Evolutionary conservation across 2,329 filamentous ascomycete species (phyloP), one percentile per base, ranked within the genome.

Genomic region (Claviceps sp.): DNA sequence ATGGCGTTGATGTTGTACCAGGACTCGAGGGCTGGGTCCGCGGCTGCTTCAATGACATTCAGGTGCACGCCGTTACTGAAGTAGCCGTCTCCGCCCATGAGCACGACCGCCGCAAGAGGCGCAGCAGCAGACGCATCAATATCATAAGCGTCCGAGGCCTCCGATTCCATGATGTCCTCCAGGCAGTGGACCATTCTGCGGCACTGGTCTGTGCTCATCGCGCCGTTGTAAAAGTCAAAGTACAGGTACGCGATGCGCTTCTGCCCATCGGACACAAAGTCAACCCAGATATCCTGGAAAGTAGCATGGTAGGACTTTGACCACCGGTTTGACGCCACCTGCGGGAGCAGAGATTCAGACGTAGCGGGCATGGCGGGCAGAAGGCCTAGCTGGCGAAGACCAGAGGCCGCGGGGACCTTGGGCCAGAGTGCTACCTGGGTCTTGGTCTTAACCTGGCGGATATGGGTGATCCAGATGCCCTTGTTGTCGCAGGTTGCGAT

Each of bases 1-100:
- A 71, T 71, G 50, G 67, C 65, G 53, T 71, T 71, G 64, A 71
- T 71, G 57, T 70, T 71, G 42, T 62, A 58, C 68, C 68, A 71
- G 7, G 68, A 70, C 55, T 71, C 68, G 8, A 62, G 54, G 0
- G 67, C 59, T 4, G 68, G 62, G 51, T 69, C 64, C 5, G 58
- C 51, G 1, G 64, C 64, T 17, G 66, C 63, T 57, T 71, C 68
- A 55, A 71, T 71, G 45, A 70, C 67, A 50, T 71, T 71, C 20
- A 71, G 62, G 6, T 68, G 67, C 47, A 71, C 69, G 29, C 69
- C 68, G 52, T 71, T 71, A 60, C 65, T 68, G 56, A 71, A 71
- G 54, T 71, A 71, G 5, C 63, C 59, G 6, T 43, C 39, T 38
- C 56, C 57, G 36, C 68, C 69, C 45, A 68, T 68, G 60, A 71